A percentile compares a stretch with the other conserved stretches of the same genome.
Evolutionary conservation across 352 stramenopile species (phyloP).

Genomic region (Stramenopiles sp.): DNA sequence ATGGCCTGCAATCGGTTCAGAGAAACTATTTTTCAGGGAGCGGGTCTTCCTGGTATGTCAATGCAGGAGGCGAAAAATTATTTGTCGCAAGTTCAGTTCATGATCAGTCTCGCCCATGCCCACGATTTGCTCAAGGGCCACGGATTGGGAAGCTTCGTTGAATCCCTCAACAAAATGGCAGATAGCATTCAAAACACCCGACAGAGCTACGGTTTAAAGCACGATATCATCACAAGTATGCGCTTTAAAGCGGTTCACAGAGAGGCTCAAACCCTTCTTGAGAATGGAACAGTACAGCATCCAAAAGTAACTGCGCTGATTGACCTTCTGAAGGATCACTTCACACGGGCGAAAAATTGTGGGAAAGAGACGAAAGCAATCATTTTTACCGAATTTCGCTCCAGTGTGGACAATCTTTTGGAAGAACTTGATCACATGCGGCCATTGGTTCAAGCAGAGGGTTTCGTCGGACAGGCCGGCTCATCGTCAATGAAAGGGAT

Average conservation of each 20-base stretch:
- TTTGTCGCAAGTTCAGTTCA: too few relatives aligned
- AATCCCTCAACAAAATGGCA: slow-evolving; percentile 41
- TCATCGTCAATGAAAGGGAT: neutral
- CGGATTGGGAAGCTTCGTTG: slow-evolving; percentile 43
- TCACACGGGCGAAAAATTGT: slow-evolving; percentile 29
- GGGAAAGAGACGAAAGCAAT: slow-evolving; percentile 64
- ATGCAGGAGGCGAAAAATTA: too few relatives aligned
- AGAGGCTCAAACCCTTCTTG: too few relatives aligned
- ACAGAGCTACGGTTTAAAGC: too few relatives aligned
- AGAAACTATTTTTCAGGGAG: too few relatives aligned
- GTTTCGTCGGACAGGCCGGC: slow-evolving; percentile 20
- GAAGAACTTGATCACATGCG: slow-evolving; percentile 13
- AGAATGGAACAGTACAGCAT: too few relatives aligned
- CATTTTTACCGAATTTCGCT: slow-evolving; percentile 90
- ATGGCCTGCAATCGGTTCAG: too few relatives aligned
- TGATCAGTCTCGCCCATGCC: slow-evolving; percentile 42
- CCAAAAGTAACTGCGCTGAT: slow-evolving; percentile 52
- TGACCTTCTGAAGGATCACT: slow-evolving; percentile 45
- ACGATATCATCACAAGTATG: too few relatives aligned
- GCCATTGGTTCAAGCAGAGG: slow-evolving; percentile 13
- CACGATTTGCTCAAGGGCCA: slow-evolving; percentile 49
- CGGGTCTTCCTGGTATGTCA: too few relatives aligned
- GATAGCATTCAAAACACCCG: too few relatives aligned
- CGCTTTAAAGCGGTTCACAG: too few relatives aligned
- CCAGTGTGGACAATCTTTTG: slow-evolving; percentile 81